These are phyloP conservation scores for Phalaenopsis aphrodite DNA, from an alignment of 106 monocot species.

Conservation along the genomic window DNA sequence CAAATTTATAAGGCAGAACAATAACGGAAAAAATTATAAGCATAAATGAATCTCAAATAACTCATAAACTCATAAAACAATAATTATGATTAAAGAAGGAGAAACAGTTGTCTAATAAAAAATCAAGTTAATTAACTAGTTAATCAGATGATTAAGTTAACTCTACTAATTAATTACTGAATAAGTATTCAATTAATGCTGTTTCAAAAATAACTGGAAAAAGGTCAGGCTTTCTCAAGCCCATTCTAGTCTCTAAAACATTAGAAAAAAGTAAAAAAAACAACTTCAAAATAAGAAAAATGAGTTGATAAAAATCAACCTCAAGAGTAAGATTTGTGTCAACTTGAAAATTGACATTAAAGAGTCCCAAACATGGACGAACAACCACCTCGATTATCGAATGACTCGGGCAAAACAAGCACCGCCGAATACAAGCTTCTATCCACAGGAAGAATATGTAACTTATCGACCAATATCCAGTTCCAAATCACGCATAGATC, in stretches of 20 bases:
- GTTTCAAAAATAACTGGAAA: no score
- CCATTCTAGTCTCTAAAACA: neutral
- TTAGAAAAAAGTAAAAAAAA: neutral
- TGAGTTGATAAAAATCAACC: no score
- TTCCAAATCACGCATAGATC: conserved; percentile 86
- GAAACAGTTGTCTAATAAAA: neutral
- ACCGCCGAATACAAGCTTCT: conserved; percentile 61
- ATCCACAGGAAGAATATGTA: conserved; percentile 52
- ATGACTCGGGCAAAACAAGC: conserved; percentile 84
- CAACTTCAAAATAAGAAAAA: neutral
- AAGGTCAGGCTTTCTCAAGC: no score
- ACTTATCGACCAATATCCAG: conserved; percentile 84
- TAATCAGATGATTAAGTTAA: neutral
- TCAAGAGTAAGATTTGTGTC: neutral
- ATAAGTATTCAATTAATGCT: neutral
- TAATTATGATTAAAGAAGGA: neutral
- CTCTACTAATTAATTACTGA: neutral
- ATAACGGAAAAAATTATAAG: neutral
- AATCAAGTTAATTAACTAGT: neutral
- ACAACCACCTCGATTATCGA: conserved; percentile 75
- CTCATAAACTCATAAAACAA: neutral
- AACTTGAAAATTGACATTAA: neutral
- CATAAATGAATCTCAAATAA: neutral
- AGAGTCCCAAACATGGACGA: neutral
- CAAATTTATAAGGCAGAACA: neutral